phyloP scores from a whole-genome alignment of 2,329 filamentous ascomycete species.

The Bipolaris sorokiniana region DNA sequence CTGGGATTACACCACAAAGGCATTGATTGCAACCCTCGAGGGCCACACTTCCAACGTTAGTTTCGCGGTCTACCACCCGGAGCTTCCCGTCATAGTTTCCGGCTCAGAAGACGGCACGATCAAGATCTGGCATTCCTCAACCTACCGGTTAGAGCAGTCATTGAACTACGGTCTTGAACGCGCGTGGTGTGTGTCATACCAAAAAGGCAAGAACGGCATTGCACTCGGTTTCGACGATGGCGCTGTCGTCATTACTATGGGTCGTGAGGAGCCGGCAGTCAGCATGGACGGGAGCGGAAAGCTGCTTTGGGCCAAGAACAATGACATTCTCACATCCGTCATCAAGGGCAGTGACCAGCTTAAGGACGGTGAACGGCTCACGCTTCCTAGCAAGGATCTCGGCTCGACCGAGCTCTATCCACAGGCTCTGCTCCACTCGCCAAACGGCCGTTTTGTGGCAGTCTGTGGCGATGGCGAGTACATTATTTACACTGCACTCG shows the following conservation, averaged over 20 bases:
- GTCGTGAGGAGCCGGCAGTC: constrained; percentile 93
- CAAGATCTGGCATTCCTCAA: constrained; percentile 98
- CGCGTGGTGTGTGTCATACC: constrained; percentile 97
- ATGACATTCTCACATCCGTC: constrained; percentile 90
- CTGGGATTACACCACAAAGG: constrained; percentile 99
- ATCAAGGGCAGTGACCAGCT: constrained; percentile 90
- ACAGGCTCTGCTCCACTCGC: constrained; percentile 92
- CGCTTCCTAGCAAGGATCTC: constrained; percentile 88
- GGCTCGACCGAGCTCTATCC: constrained; percentile 97
- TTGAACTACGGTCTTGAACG: constrained; percentile 94
- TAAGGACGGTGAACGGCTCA: constrained; percentile 89
- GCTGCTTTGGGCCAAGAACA: constrained; percentile 93
- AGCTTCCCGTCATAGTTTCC: constrained; percentile 95
- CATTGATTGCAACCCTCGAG: constrained; percentile 92
- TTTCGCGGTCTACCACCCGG: constrained; percentile 96
- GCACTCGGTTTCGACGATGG: constrained; percentile 98
- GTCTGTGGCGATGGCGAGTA: constrained; percentile 97
- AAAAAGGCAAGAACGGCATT: constrained; percentile 91
- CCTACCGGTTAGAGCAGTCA: constrained; percentile 93
- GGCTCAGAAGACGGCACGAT: constrained; percentile 97
- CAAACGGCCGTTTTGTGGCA: constrained; percentile 88
- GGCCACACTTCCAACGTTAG: constrained; percentile 98
- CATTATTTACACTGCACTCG: constrained; percentile 96
- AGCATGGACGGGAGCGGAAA: constrained; percentile 98
- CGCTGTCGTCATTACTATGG: constrained; percentile 96